Evolutionary conservation across 140 eudicot species (phyloP).

Genomic region (Cichorium intybus): DNA sequence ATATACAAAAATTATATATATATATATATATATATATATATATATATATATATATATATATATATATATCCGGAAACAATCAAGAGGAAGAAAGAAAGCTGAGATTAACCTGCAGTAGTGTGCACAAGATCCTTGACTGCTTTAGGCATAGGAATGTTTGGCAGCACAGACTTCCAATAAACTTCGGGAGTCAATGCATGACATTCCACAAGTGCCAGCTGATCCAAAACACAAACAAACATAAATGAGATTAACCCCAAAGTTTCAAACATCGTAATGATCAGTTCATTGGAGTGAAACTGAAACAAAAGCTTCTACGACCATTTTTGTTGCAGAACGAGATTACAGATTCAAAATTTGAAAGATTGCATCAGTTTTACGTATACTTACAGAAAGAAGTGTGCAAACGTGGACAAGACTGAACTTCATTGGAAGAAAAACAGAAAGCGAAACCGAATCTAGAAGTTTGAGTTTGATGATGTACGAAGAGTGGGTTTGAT

Average conservation of each 20-base stretch:
- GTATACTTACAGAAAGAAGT: slow-evolving; percentile 29
- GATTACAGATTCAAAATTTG: not conserved
- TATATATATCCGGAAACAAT: not conserved
- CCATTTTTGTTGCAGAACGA: not conserved
- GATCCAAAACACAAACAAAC: not conserved
- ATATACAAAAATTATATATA: not conserved
- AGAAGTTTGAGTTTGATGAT: slow-evolving; percentile 22
- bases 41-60: too few relatives aligned
- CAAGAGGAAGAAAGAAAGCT: not conserved
- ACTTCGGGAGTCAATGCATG: slow-evolving; percentile 52
- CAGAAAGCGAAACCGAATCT: not conserved
- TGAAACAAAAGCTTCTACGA: too few relatives aligned
- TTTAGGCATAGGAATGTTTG: slow-evolving; percentile 57
- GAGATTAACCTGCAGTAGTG: slow-evolving; percentile 18
- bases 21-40: too few relatives aligned
- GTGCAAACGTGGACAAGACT: slow-evolving; percentile 20
- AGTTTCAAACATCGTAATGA: not conserved
- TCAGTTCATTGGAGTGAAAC: too few relatives aligned
- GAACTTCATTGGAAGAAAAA: slow-evolving; percentile 28
- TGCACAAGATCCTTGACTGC: slow-evolving; percentile 42
- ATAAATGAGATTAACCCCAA: too few relatives aligned
- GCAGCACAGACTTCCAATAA: slow-evolving; percentile 64
- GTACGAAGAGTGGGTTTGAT: slow-evolving; percentile 15
- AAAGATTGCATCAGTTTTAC: not conserved
- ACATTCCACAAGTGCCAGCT: slow-evolving; percentile 40